Evolutionary conservation across 805 yeast genomes (phyloP), one percentile per base, ranked within the genome.

Genomic region (Saitoella complicata): DNA sequence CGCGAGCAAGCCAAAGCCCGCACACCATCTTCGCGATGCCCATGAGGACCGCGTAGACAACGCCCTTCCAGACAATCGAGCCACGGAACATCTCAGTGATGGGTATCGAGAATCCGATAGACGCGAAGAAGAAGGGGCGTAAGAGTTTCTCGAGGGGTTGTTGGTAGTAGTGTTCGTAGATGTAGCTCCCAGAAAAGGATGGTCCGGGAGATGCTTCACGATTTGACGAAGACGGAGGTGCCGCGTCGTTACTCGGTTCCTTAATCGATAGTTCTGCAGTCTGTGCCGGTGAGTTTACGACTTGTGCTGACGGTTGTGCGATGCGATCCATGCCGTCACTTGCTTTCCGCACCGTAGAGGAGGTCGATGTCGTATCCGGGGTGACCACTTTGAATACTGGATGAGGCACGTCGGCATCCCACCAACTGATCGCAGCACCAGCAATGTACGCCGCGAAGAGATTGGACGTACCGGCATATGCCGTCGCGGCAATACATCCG

Each of bases 51-150:
- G 49, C 10, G 40, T 49, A 49, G 1, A 49, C 31, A 10, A 49
- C 21, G 7, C 51, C 51, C 32, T 33, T 40, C 49, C 49, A 49
- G 7, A 48, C 40, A 6, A 49, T 38, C 9, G 46, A 30, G 7
- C 51, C 49, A 2, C 34, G 31, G 33, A 49, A 48, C 51, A 49
- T 45, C 38, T 32, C 39, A 9, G 36, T 39, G 9, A 49, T 47
- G 4, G 51, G 51, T 9, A 49, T 49, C 9, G 51, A 45, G 34
- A 48, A 49, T 5, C 51, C 51, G 13, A 49, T 40, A 4, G 51
- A 47, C 9, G 46, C 51, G 41, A 49, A 49, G 32, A 49, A 47
- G 33, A 49, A 38, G 13, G 51, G 51, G 8, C 38, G 33, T 12
- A 48, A 34, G 7, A 48, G 9, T 9, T 9, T 12, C 31, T 41